These are phyloP conservation scores for Breviolum minutum DNA, from an alignment of 73 alveolate genomes.

Conservation along the genomic window DNA sequence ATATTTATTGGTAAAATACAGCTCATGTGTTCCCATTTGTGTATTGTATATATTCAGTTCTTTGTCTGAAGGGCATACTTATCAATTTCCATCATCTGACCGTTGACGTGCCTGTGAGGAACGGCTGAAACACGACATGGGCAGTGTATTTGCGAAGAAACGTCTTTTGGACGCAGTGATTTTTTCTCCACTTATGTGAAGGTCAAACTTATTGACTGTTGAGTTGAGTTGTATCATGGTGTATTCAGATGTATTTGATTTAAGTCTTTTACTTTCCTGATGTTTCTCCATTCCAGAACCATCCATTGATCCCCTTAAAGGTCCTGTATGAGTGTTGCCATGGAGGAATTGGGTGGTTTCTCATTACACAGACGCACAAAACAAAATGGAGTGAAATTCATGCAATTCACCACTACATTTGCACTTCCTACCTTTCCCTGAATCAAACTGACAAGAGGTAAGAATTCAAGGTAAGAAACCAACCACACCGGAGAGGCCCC, in stretches of 20 bases:
- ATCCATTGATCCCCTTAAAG: neutral
- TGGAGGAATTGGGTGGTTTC: too few relatives aligned
- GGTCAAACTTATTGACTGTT: neutral
- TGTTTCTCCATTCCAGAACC: neutral
- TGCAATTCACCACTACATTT: neutral
- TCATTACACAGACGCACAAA: too few relatives aligned
- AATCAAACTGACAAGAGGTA: neutral
- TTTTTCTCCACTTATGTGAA: neutral
- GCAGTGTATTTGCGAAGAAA: neutral
- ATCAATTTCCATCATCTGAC: neutral
- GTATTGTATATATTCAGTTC: too few relatives aligned
- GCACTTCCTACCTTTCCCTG: neutral
- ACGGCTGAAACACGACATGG: conserved; percentile 32
- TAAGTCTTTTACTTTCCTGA: too few relatives aligned
- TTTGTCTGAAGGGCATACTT: too few relatives aligned
- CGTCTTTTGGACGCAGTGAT: neutral
- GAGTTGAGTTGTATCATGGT: neutral
- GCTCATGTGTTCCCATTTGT: too few relatives aligned
- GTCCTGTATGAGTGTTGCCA: too few relatives aligned
- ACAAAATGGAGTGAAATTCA: neutral
- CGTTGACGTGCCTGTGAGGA: neutral
- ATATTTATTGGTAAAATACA: too few relatives aligned
- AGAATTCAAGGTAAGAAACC: neutral
- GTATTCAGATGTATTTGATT: neutral
- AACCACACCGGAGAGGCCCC: neutral